Evolutionary conservation across 148 eudicot genomes (phyloP), one percentile per base, ranked within the genome.

Genomic region (Vaccinium corymbosum): DNA sequence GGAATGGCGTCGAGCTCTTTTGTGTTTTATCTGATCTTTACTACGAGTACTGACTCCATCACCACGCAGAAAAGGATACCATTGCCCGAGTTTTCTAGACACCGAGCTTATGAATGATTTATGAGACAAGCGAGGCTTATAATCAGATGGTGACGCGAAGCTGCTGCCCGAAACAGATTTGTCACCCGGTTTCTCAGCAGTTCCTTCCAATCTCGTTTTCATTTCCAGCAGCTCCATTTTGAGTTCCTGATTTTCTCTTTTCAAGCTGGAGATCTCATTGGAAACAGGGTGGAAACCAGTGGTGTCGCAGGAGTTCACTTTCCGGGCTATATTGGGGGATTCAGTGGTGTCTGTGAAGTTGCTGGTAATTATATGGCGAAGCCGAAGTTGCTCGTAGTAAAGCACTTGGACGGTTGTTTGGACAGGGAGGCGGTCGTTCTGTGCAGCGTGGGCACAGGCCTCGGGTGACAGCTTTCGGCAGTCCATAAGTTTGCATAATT

Each of bases 391-490:
- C 91, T 95, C 98, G 79, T 93, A 85, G 92, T 94, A 97, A 20
- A 95, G 96, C 13, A 94, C 94, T 89, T 97, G 98, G 50, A 97
- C 97, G 0, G 94, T 94, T 0, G 96, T 91, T 86, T 95, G 99
- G 51, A 90, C 98, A 0, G 99, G 97, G 17, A 97, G 93, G 10
- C 99, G 89, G 64, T 95, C 96, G 17, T 95, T 97, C 53, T 97
- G 98, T 75, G 99, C 98, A 0, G 96, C 99, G 38, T 95, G 99
- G 46, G 96, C 94, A 62, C 98, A 92, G 64, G 99, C 99, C 81
- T 95, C 98, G 0, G 96, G 84, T 0, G 99, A 97, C 46, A 97
- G 92, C 90, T 93, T 97, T 78, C 90, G 94, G 76, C 98, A 95
- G 90, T 97, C 95, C 96, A 97, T 94, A 25, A 92, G 80, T 81